These are phyloP conservation scores for Curvularia verruculosa DNA, from an alignment of 2,329 filamentous ascomycete genomes.

Conservation along the genomic window DNA sequence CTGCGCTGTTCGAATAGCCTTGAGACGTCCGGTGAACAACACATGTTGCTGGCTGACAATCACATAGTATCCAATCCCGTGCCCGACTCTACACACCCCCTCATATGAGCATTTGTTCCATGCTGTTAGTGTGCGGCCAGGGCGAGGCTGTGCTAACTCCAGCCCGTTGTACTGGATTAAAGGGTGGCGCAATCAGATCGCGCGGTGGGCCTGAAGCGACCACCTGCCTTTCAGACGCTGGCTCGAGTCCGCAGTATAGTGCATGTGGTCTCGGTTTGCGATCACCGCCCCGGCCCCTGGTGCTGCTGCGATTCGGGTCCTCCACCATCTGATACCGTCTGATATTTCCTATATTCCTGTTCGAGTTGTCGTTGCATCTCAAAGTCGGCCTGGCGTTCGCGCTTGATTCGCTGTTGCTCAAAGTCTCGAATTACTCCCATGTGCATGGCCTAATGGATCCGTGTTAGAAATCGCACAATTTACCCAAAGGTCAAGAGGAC, in stretches of 20 bases:
- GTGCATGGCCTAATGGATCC: constrained; percentile 82
- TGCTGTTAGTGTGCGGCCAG: not conserved
- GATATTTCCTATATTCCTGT: constrained; percentile 86
- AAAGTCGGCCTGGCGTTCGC: constrained; percentile 91
- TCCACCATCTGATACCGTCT: constrained; percentile 67
- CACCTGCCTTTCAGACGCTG: constrained; percentile 8
- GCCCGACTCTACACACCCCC: not conserved
- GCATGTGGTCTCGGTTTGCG: not conserved
- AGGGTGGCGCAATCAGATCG: constrained; percentile 20
- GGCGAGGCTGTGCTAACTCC: constrained; percentile 12
- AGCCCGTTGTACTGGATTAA: constrained; percentile 12
- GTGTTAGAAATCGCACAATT: constrained; percentile 26
- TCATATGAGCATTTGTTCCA: not conserved
- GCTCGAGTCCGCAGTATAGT: constrained; percentile 4
- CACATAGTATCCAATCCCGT: not conserved
- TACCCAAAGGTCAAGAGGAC: constrained; percentile 35
- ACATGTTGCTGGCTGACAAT: not conserved
- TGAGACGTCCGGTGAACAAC: not conserved
- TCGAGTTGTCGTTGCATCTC: constrained; percentile 87
- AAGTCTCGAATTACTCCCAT: constrained; percentile 91
- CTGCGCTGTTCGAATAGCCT: not conserved
- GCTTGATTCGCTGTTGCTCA: constrained; percentile 89
- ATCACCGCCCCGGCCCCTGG: constrained; percentile 17
- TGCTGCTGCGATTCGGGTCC: constrained; percentile 35
- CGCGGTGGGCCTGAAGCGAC: constrained; percentile 10